Conservation (phyloP, 2,329 filamentous ascomycete genomes). For the Verticillium albo-atrum region DNA sequence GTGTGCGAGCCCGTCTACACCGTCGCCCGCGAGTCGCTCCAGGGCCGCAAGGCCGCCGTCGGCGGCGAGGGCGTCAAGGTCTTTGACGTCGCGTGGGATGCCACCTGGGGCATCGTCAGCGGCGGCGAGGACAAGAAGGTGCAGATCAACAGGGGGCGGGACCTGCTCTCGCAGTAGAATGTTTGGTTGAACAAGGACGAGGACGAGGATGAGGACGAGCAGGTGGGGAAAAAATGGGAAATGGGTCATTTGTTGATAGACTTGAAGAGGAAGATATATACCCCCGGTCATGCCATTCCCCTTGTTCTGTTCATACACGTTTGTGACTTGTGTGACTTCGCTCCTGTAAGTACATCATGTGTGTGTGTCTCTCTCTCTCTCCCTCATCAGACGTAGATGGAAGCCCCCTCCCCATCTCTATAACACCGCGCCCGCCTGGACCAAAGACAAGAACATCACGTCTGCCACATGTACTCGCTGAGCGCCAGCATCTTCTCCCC, state of each 20-base stretch:
- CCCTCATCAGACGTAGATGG: background rate
- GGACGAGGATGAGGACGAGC: background rate
- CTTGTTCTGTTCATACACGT: background rate
- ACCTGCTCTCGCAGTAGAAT: slow-evolving; percentile 35
- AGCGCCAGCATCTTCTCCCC: slow-evolving; percentile 66
- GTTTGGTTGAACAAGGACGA: background rate
- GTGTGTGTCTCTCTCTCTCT: too few species aligned
- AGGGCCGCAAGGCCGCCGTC: slow-evolving; percentile 57
- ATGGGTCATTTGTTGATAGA: background rate
- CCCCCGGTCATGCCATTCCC: background rate
- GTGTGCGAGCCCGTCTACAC: slow-evolving; percentile 70
- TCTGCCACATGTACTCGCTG: slow-evolving; percentile 70
- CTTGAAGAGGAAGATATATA: background rate
- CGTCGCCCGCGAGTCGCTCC: slow-evolving; percentile 70
- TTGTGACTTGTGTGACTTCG: background rate
- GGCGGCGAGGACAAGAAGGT: slow-evolving; percentile 91
- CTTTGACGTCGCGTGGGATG: slow-evolving; percentile 83
- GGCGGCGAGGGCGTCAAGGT: slow-evolving; percentile 87
- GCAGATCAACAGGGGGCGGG: slow-evolving; percentile 76
- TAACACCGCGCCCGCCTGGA: background rate
- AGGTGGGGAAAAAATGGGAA: background rate
- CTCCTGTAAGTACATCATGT: background rate
- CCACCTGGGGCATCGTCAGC: slow-evolving; percentile 81
- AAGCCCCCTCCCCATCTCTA: background rate
- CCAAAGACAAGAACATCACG: slow-evolving; percentile 17